Conservation (phyloP, 768 basidiomycete genomes). For the Amanita muscaria region DNA sequence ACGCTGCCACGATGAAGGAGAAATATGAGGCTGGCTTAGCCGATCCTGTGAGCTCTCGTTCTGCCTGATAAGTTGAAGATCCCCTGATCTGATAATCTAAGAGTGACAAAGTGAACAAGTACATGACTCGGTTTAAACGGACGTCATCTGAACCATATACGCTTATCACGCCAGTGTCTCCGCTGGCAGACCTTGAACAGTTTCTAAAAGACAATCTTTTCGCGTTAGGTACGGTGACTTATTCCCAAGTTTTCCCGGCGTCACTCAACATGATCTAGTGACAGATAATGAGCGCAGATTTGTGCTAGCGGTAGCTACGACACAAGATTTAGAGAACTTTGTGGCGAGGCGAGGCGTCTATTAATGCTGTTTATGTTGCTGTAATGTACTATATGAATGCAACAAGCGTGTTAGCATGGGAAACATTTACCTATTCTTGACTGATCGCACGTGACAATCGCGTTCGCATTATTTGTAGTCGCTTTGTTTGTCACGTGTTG, state of each 20-base stretch:
- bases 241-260: slow-evolving; percentile 11
- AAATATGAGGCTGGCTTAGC: slow-evolving; percentile 72
- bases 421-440: background rate
- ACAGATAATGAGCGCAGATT: slow-evolving; percentile 79
- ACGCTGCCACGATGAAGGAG: slow-evolving; percentile 64
- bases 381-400: background rate
- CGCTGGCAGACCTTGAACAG: slow-evolving; percentile 71
- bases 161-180: slow-evolving; percentile 71
- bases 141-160: slow-evolving; percentile 58
- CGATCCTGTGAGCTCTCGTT: slow-evolving; percentile 47
- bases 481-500: slow-evolving; percentile 32
- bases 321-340: slow-evolving; percentile 64
- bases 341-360: slow-evolving; percentile 40
- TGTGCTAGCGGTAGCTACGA: slow-evolving; percentile 72
- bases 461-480: slow-evolving; percentile 26
- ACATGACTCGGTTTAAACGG: slow-evolving; percentile 72
- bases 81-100: slow-evolving; percentile 18
- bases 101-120: slow-evolving; percentile 61
- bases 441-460: slow-evolving; percentile 30
- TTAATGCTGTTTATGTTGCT: background rate
- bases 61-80: slow-evolving; percentile 2
- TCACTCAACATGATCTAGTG: slow-evolving; percentile 36
- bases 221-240: slow-evolving; percentile 48
- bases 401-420: background rate
- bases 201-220: slow-evolving; percentile 71